phyloP scores from a whole-genome alignment of 2,329 filamentous ascomycete genomes.

The Trichoderma semiorbis region DNA sequence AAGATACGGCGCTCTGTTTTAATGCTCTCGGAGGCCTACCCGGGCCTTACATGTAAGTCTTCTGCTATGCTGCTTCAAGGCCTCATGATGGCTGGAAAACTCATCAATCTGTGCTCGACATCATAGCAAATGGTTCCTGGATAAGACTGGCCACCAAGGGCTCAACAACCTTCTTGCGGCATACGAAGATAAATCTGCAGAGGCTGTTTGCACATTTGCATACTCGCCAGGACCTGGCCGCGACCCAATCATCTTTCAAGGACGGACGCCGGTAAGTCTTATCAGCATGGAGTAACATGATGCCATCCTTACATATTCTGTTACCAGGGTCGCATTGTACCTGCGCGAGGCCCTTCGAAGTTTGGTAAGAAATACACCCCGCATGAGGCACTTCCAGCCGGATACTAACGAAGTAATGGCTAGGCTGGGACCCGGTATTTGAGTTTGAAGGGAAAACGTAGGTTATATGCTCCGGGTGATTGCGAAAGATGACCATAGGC shows the following conservation, averaged over 20 bases:
- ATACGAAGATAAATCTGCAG: constrained; percentile 85
- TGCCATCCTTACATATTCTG: not conserved
- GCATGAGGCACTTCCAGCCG: not conserved
- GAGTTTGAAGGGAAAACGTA: constrained; percentile 86
- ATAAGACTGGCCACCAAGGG: constrained; percentile 74
- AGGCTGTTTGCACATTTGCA: constrained; percentile 94
- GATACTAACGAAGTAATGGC: not conserved
- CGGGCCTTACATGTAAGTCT: constrained; percentile 84
- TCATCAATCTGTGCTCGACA: not conserved
- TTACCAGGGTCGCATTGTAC: constrained; percentile 70
- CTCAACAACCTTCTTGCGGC: constrained; percentile 87
- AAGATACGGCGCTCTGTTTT: constrained; percentile 95
- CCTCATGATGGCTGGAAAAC: not conserved
- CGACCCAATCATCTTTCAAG: constrained; percentile 86
- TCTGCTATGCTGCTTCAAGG: not conserved
- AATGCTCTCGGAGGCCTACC: constrained; percentile 86
- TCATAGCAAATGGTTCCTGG: constrained; percentile 90
- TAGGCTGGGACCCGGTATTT: constrained; percentile 95
- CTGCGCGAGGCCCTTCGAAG: constrained; percentile 69
- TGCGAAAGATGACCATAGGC: not conserved
- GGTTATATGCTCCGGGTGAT: constrained; percentile 26
- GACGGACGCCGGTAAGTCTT: constrained; percentile 67
- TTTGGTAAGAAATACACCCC: constrained; percentile 66
- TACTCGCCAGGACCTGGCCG: constrained; percentile 83
- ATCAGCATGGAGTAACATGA: not conserved